phyloP scores from a whole-genome alignment of 306 rosid genomes.

The peach (Prunus persica) region DNA sequence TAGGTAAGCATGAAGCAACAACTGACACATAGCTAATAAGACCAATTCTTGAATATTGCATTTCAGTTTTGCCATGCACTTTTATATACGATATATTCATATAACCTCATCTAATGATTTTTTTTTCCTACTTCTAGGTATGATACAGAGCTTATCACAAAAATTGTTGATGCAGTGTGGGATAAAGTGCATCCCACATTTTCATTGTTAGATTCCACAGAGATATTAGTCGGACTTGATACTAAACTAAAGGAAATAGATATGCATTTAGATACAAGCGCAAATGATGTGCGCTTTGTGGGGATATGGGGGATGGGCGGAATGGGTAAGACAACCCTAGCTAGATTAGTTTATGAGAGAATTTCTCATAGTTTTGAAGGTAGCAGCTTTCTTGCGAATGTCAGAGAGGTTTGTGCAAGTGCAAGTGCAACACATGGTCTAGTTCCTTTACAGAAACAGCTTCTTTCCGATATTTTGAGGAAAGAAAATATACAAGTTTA shows the following conservation, averaged over 20 bases:
- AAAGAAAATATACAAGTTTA: neutral
- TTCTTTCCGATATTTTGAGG: slow-evolving; percentile 17
- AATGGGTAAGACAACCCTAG: neutral
- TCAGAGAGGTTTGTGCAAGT: neutral
- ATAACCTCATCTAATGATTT: no score
- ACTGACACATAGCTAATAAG: no score
- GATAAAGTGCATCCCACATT: neutral
- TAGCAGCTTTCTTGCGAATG: neutral
- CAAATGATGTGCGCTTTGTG: neutral
- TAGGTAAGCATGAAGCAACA: no score
- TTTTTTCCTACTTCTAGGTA: no score
- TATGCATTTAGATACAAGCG: neutral
- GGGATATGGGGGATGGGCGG: no score
- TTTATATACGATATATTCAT: no score
- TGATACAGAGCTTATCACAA: neutral
- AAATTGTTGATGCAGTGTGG: neutral
- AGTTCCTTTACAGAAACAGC: slow-evolving; percentile 23
- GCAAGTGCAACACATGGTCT: slow-evolving; percentile 2
- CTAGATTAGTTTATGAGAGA: neutral
- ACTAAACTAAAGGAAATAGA: neutral
- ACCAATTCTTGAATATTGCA: no score
- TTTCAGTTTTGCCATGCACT: no score
- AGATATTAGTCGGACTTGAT: neutral
- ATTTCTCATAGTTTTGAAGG: neutral
- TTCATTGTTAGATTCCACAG: neutral